These are phyloP conservation scores for Phoma sp. DNA, from an alignment of 2,329 filamentous ascomycete species.

Conservation along the genomic window DNA sequence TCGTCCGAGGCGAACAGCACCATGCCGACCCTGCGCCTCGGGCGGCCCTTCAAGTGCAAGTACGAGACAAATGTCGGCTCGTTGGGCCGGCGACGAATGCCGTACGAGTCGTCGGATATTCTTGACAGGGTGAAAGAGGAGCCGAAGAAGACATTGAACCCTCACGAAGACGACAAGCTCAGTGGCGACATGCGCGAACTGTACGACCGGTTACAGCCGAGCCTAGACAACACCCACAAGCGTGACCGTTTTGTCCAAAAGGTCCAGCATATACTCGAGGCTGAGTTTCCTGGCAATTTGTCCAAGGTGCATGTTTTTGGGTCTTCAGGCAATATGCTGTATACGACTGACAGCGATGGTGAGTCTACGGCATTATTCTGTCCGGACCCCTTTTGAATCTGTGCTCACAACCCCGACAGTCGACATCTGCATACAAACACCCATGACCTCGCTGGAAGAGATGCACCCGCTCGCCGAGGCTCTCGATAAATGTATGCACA, in stretches of 20 bases:
- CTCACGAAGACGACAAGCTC: constrained; percentile 60
- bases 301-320: constrained; percentile 95
- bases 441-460: constrained; percentile 84
- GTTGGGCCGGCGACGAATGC: constrained; percentile 83
- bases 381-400: not conserved
- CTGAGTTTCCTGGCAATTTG: constrained; percentile 88
- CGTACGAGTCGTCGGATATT: constrained; percentile 87
- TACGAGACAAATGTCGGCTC: constrained; percentile 83
- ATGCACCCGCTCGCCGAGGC: constrained; percentile 91
- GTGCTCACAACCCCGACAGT: constrained; percentile 63
- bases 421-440: constrained; percentile 95
- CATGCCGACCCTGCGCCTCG: constrained; percentile 71
- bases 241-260: constrained; percentile 82
- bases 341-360: constrained; percentile 97
- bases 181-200: constrained; percentile 84
- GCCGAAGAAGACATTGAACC: constrained; percentile 62
- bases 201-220: constrained; percentile 85
- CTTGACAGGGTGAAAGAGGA: constrained; percentile 74
- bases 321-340: constrained; percentile 95
- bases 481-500: constrained; percentile 74
- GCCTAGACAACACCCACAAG: constrained; percentile 76
- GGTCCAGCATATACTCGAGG: constrained; percentile 84
- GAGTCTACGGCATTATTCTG: constrained; percentile 40
- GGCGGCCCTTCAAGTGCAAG: constrained; percentile 71
- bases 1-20: constrained; percentile 87